Evolutionary conservation across 2,329 filamentous ascomycete species (phyloP).

Genomic region (Chrysoporthe deuterocubensis): DNA sequence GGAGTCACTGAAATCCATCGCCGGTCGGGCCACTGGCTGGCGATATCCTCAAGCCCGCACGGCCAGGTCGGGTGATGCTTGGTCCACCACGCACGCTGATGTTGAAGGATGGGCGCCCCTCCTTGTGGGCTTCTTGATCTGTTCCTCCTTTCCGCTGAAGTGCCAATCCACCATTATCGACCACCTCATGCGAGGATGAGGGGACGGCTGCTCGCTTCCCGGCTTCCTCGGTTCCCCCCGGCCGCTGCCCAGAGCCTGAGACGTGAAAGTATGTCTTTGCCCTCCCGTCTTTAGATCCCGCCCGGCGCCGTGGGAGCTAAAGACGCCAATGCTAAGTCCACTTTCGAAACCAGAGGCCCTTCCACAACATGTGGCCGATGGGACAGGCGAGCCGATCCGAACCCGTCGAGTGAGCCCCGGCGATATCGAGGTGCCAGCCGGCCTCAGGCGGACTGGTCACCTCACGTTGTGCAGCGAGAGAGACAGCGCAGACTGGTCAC

Average conservation of each 20-base stretch:
- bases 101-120: background rate
- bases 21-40: slow-evolving; percentile 1
- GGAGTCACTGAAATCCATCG: slow-evolving; percentile 23
- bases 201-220: background rate
- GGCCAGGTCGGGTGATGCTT: background rate
- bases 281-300: slow-evolving; percentile 6
- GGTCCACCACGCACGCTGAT: background rate
- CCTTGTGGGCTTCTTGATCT: background rate
- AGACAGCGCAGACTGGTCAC: background rate
- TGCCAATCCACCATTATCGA: slow-evolving; percentile 24
- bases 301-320: background rate
- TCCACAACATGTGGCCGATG: slow-evolving; percentile 22
- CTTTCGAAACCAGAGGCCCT: slow-evolving; percentile 22
- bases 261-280: background rate
- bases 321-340: slow-evolving; percentile 20
- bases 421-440: background rate
- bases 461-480: background rate
- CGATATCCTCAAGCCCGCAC: too few relatives aligned
- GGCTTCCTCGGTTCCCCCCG: background rate
- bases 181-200: slow-evolving; percentile 13
- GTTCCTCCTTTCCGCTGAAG: slow-evolving; percentile 15
- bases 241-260: background rate
- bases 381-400: background rate
- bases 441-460: background rate
- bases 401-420: background rate